Conservation (phyloP, 495 filamentous ascomycete genomes). For the Annulohypoxylon nitens region DNA sequence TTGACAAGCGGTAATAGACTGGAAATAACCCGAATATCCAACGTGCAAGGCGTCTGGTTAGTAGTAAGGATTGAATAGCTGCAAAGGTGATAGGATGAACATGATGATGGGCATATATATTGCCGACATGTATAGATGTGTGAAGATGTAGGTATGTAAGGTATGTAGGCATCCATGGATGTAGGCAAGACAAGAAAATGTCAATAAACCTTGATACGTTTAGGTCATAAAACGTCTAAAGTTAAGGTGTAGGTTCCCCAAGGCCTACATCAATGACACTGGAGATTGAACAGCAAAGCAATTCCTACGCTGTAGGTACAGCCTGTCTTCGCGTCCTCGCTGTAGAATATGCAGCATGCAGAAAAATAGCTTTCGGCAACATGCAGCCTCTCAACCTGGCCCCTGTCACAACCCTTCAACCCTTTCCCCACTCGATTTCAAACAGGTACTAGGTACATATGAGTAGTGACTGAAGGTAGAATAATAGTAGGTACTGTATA, state of each 20-base stretch:
- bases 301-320: not conserved
- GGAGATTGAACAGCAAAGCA: constrained; percentile 5
- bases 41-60: not conserved
- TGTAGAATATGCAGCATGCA: constrained; percentile 1
- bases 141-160: not conserved
- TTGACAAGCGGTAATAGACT: constrained; percentile 37
- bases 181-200: not conserved
- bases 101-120: constrained; percentile 3
- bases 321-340: not conserved
- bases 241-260: constrained; percentile 9
- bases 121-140: not conserved
- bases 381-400: constrained; percentile 41
- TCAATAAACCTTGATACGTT: constrained; percentile 1
- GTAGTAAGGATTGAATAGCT: constrained; percentile 7
- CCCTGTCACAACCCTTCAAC: constrained; percentile 25
- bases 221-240: constrained; percentile 1
- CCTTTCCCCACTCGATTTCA: constrained; percentile 37
- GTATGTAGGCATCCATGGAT: not conserved
- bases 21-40: constrained; percentile 30
- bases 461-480: not conserved
- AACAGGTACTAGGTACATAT: not conserved
- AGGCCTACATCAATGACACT: not conserved
- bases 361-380: constrained; percentile 41
- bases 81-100: constrained; percentile 27
- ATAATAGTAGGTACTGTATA: not conserved